Percentiles rank a stretch among this genome's conserved stretches.
phyloP scores from a whole-genome alignment of 306 rosid genomes.

The Alnus rubra region DNA sequence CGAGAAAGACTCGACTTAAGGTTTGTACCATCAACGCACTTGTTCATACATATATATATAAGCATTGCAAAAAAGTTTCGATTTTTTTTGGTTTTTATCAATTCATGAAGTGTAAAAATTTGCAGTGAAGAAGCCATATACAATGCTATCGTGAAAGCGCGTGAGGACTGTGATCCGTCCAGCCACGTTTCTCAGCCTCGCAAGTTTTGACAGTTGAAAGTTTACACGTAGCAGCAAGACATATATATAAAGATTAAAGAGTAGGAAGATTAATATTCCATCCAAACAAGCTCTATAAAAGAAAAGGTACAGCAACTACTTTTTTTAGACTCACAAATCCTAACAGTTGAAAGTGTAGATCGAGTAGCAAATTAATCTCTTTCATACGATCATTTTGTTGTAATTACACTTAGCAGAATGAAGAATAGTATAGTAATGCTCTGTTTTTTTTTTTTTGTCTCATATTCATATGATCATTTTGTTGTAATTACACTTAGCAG shows the following conservation, averaged over 20 bases:
- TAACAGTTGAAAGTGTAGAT: too few species aligned
- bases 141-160: background rate
- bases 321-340: too few species aligned
- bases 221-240: conserved; percentile 12
- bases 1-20: too few species aligned
- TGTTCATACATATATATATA: too few species aligned
- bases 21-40: too few species aligned
- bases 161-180: conserved; percentile 25
- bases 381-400: conserved; percentile 7
- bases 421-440: too few species aligned
- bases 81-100: background rate
- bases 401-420: background rate
- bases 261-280: too few species aligned
- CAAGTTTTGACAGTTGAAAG: conserved; percentile 48
- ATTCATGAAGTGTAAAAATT: conserved; percentile 8
- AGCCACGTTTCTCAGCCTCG: conserved; percentile 61
- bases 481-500: background rate
- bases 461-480: conserved; percentile 2
- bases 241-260: background rate
- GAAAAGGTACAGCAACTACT: too few species aligned
- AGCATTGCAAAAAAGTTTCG: too few species aligned
- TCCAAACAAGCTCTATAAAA: too few species aligned
- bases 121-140: conserved; percentile 67
- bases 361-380: conserved; percentile 6
- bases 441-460: too few species aligned